Evolutionary conservation across 306 rosid species (phyloP).

Genomic region (Cucumis hystrix): DNA sequence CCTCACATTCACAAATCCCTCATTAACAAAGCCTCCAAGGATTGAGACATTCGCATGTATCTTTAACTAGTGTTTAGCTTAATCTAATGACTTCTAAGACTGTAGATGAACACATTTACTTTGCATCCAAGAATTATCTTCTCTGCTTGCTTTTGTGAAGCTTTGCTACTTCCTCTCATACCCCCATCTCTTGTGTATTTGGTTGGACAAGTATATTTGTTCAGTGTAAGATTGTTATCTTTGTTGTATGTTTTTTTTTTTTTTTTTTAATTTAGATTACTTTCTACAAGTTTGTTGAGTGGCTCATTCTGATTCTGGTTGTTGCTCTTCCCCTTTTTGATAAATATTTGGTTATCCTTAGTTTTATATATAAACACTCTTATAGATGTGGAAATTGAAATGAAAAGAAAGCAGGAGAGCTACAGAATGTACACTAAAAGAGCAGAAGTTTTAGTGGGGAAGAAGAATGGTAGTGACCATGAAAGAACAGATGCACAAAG

Average conservation of each 20-base stretch:
- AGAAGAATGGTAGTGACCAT: neutral
- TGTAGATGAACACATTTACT: neutral
- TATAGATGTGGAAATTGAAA: neutral
- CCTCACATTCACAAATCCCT: constrained; percentile 96
- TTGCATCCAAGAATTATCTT: neutral
- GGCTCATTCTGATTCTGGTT: neutral
- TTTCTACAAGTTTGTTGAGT: neutral
- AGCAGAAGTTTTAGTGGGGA: neutral
- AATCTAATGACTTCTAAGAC: neutral
- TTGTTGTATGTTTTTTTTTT: neutral
- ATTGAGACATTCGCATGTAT: constrained; percentile 11
- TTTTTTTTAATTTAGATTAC: neutral
- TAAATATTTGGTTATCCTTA: neutral
- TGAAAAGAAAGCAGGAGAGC: neutral
- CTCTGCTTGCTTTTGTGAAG: neutral
- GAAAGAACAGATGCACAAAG: neutral
- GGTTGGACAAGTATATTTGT: neutral
- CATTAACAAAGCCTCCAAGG: constrained; percentile 91
- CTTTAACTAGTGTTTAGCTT: neutral
- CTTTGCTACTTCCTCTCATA: neutral
- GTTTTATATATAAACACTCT: neutral
- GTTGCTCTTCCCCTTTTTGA: neutral
- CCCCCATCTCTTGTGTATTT: neutral
- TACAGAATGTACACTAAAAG: neutral
- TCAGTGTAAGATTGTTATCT: neutral